A percentile compares a stretch with the other conserved stretches of the same genome.
These are phyloP conservation scores for Cladosporium sp. DNA, from an alignment of 2,329 filamentous ascomycete genomes.

Conservation along the genomic window DNA sequence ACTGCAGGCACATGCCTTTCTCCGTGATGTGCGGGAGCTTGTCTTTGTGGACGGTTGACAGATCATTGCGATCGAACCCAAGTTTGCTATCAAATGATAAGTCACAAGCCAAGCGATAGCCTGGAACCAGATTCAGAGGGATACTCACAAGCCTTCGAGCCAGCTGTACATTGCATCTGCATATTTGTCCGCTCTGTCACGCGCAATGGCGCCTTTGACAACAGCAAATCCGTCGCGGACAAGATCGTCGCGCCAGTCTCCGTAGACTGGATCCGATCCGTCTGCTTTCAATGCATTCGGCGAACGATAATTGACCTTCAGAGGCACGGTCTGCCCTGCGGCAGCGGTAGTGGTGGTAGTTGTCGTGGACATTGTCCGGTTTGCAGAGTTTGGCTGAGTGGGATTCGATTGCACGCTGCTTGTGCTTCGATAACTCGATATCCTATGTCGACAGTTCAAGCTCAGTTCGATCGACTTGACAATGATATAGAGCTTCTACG, in stretches of 20 bases:
- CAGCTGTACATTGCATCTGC: conserved; percentile 23
- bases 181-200: conserved; percentile 35
- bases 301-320: not conserved
- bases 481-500: not conserved
- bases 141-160: conserved; percentile 31
- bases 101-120: not conserved
- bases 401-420: not conserved
- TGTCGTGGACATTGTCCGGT: not conserved
- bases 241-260: conserved; percentile 31
- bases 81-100: conserved; percentile 23
- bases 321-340: conserved; percentile 2
- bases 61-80: conserved; percentile 33
- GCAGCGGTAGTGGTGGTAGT: conserved; percentile 8
- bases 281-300: not conserved
- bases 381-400: not conserved
- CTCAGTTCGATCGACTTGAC: not conserved
- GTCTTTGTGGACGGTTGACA: conserved; percentile 29
- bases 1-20: conserved; percentile 45
- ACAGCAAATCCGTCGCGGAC: conserved; percentile 39
- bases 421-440: not conserved
- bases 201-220: conserved; percentile 42
- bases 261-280: conserved; percentile 20
- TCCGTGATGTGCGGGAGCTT: conserved; percentile 38
- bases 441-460: not conserved
- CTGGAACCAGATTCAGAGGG: conserved; percentile 21